Evolutionary conservation across 2,329 filamentous ascomycete genomes (phyloP).

Genomic region (Aureobasidium sp.): DNA sequence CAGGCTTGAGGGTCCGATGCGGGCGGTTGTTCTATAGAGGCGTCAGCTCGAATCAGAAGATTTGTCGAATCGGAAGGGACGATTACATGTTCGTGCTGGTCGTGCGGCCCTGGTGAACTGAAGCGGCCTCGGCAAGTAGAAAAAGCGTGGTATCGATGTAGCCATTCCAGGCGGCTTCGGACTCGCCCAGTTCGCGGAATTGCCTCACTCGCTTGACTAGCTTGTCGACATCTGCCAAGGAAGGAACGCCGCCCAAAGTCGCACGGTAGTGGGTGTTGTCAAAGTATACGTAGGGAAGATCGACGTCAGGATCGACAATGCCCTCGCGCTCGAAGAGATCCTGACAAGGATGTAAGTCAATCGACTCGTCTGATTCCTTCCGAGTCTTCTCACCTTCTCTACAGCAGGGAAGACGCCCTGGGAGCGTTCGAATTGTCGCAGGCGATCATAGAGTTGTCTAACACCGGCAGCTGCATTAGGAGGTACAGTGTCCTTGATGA

Average conservation of each 20-base stretch:
- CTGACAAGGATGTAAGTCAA: slow-evolving; percentile 7
- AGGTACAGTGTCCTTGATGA: slow-evolving; percentile 9
- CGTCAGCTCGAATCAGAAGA: slow-evolving; percentile 5
- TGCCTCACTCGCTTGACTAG: slow-evolving; percentile 8
- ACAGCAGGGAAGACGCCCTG: slow-evolving; percentile 10
- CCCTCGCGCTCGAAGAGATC: slow-evolving; percentile 12
- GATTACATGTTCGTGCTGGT: slow-evolving; percentile 11
- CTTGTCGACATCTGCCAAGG: slow-evolving; percentile 6
- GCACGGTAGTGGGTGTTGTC: slow-evolving; percentile 11
- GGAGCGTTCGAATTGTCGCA: slow-evolving; percentile 15
- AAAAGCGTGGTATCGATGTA: slow-evolving; percentile 12
- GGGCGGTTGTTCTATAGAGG: slow-evolving; percentile 6
- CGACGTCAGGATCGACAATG: slow-evolving; percentile 13
- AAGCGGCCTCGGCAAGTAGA: slow-evolving; percentile 12
- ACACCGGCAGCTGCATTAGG: slow-evolving; percentile 12
- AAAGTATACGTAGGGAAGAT: slow-evolving; percentile 15
- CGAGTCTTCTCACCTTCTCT: slow-evolving; percentile 12
- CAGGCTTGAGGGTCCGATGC: slow-evolving; percentile 9
- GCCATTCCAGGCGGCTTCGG: slow-evolving; percentile 13
- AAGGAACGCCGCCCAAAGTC: slow-evolving; percentile 12
- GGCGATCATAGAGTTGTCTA: slow-evolving; percentile 14
- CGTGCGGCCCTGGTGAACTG: slow-evolving; percentile 2
- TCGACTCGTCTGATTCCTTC: slow-evolving; percentile 1
- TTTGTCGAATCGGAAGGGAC: slow-evolving; percentile 5
- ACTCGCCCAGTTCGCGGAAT: slow-evolving; percentile 10